A percentile compares a stretch with the other conserved stretches of the same genome.
These are phyloP conservation scores for Tolypocladium guangdongense DNA, from an alignment of 2,329 filamentous ascomycete species.

Conservation along the genomic window DNA sequence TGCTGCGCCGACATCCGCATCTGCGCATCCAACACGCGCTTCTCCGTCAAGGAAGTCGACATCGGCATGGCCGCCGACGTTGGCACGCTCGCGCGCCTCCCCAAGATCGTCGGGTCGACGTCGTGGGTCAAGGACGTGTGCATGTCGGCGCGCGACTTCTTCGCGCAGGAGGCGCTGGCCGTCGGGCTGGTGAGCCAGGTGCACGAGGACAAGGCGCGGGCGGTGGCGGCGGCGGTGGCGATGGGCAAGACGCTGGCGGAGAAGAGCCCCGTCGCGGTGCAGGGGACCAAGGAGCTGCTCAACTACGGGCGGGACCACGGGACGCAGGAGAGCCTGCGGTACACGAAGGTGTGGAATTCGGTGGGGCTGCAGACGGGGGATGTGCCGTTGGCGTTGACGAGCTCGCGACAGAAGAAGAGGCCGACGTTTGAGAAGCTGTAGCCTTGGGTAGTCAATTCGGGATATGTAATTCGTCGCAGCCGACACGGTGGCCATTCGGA, in stretches of 20 bases:
- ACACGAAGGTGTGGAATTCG: conserved; percentile 81
- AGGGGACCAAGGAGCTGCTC: conserved; percentile 78
- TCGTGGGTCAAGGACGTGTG: conserved; percentile 75
- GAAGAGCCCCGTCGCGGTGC: conserved; percentile 82
- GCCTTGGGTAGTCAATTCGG: not conserved
- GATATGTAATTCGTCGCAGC: not conserved
- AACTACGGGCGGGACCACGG: conserved; percentile 72
- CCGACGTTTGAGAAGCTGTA: conserved; percentile 80
- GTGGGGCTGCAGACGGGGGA: conserved; percentile 74
- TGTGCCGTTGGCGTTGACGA: conserved; percentile 61
- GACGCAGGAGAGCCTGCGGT: conserved; percentile 68
- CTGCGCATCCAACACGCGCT: conserved; percentile 44
- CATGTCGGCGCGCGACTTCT: conserved; percentile 59
- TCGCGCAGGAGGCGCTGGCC: conserved; percentile 54
- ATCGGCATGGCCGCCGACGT: conserved; percentile 74
- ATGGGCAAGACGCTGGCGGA: conserved; percentile 55
- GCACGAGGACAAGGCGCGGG: conserved; percentile 48
- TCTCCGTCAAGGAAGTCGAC: conserved; percentile 73
- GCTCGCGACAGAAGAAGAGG: conserved; percentile 66
- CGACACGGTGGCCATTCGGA: too few species aligned
- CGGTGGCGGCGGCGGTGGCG: conserved; percentile 51
- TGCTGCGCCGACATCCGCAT: conserved; percentile 62
- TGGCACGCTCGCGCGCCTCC: conserved; percentile 61
- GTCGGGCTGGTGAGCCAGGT: conserved; percentile 62
- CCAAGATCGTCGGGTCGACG: conserved; percentile 58